Conservation (phyloP, 306 rosid species). For the Cucurbita maxima region DNA sequence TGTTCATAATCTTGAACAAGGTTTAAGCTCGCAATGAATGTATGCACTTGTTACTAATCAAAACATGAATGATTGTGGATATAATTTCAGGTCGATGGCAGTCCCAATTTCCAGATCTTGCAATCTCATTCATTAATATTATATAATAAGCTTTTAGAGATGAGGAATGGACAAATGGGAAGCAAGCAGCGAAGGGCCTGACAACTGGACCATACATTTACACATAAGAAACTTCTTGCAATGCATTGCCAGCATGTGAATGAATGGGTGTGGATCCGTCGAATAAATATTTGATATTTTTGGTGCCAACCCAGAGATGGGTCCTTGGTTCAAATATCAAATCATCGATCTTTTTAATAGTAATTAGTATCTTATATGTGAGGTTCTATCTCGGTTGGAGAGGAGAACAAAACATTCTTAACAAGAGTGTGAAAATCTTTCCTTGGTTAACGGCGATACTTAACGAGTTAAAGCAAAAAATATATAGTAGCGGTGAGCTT, state of each 20-base stretch:
- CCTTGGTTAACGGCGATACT: too few relatives aligned
- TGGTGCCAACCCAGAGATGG: background rate
- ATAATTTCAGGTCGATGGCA: background rate
- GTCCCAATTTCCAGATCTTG: background rate
- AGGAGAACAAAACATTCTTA: too few relatives aligned
- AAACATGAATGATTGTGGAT: background rate
- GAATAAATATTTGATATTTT: background rate
- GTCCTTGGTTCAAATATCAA: background rate
- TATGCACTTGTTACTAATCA: background rate
- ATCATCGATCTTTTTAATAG: too few relatives aligned
- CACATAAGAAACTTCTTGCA: background rate
- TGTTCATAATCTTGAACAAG: background rate
- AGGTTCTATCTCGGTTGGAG: too few relatives aligned
- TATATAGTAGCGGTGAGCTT: too few relatives aligned
- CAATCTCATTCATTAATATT: background rate
- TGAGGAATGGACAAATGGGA: background rate
- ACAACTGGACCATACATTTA: background rate
- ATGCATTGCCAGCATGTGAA: background rate
- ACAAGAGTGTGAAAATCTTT: too few relatives aligned
- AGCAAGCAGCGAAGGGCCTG: background rate
- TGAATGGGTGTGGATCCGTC: background rate
- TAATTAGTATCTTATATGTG: too few relatives aligned
- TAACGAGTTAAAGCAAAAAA: too few relatives aligned
- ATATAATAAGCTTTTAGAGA: background rate
- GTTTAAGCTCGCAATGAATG: background rate